Percentiles rank a stretch among this genome's conserved stretches.
phyloP scores from a whole-genome alignment of 345 rosid species.

The Erysimum cheiranthoides region DNA sequence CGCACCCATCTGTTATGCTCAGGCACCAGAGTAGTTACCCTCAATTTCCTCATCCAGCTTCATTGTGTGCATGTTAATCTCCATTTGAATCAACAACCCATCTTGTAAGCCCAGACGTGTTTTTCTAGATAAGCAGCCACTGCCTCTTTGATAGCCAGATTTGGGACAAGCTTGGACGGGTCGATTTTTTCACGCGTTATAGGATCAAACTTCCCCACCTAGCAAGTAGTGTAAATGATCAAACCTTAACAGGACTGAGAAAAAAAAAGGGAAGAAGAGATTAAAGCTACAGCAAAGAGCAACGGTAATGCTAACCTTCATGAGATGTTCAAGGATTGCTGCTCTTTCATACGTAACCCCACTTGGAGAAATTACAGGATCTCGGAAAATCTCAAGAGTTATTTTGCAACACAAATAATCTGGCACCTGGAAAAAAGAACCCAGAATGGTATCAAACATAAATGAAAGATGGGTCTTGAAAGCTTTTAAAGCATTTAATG shows the following conservation, averaged over 20 bases:
- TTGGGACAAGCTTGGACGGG: conserved; percentile 63
- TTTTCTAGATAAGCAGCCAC: conserved; percentile 73
- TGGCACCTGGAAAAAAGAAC: conserved; percentile 68
- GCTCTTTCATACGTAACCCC: conserved; percentile 91
- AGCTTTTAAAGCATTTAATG: not conserved
- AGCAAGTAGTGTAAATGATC: conserved; percentile 18
- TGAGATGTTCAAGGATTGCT: conserved; percentile 81
- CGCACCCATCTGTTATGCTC: conserved; percentile 15
- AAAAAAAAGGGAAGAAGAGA: not conserved
- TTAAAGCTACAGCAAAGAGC: not conserved
- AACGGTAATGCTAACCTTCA: conserved; percentile 56
- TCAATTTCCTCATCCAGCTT: conserved; percentile 2
- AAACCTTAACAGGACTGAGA: not conserved
- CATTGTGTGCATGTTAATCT: conserved; percentile 9
- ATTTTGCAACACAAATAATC: conserved; percentile 88
- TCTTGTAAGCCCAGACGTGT: conserved; percentile 85
- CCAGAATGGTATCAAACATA: not conserved
- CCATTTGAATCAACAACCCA: conserved; percentile 33
- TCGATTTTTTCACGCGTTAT: conserved; percentile 67
- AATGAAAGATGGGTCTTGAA: not conserved
- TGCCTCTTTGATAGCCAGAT: conserved; percentile 89
- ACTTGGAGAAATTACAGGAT: conserved; percentile 91
- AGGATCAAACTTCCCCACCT: conserved; percentile 97
- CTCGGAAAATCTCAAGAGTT: conserved; percentile 84
- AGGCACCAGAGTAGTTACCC: not conserved